Evolutionary conservation across 2,329 filamentous ascomycete species (phyloP), one percentile per base, ranked within the genome.

Genomic region (Colletotrichum paranaense): DNA sequence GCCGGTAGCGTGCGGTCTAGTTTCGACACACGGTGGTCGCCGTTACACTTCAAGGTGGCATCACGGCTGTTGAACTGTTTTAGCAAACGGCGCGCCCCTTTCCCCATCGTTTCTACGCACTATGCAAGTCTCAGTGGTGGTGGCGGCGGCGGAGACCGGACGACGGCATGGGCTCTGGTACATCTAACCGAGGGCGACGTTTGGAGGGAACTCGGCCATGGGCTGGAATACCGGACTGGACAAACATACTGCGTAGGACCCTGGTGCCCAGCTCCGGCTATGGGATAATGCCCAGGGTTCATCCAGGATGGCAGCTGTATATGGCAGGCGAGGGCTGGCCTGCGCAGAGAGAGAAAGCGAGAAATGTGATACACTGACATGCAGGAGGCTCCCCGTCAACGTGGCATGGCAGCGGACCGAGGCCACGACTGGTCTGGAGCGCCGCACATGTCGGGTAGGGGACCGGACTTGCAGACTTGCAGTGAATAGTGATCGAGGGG

Each of bases 361-460:
- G 42, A 4, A 19, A 63, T 56, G 32, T 60, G 70, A 70, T 69
- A 69, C 69, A 64, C 55, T 56, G 70, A 69, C 66, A 73, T 73
- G 66, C 70, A 64, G 67, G 32, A 65, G 55, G 26, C 53, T 55
- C 70, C 59, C 66, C 66, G 66, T 64, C 66, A 64, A 64, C 59
- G 53, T 69, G 66, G 46, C 16, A 70, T 69, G 52, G 60, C 70
- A 28, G 67, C 66, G 60, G 66, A 65, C 70, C 42, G 59, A 69
- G 59, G 38, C 53, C 16, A 22, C 53, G 38, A 69, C 53, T 26
- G 69, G 66, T 58, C 24, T 55, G 57, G 67, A 24, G 65, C 57
- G 16, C 63, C 57, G 68, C 30, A 32, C 57, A 60, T 22, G 24
- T 52, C 65, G 69, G 65, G 59, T 35, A 72, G 62, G 69, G 69